phyloP scores from a whole-genome alignment of 2,329 filamentous ascomycete species.

The Xylaria sp. region DNA sequence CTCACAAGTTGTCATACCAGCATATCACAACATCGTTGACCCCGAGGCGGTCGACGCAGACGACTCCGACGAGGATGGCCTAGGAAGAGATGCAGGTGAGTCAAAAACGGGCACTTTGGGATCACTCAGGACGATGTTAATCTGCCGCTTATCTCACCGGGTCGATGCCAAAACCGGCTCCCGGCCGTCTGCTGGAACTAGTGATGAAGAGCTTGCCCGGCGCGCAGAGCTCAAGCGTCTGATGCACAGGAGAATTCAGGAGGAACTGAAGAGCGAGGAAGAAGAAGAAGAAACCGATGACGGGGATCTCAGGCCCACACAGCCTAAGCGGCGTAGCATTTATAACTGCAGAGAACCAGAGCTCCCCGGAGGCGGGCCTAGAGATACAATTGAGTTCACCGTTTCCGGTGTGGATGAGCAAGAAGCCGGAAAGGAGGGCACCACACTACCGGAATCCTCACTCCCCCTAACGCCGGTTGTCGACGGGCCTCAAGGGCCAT shows the following conservation, averaged over 20 bases:
- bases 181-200: constrained; percentile 57
- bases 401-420: constrained; percentile 45
- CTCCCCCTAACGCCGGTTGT: constrained; percentile 24
- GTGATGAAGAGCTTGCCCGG: constrained; percentile 64
- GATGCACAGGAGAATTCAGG: constrained; percentile 67
- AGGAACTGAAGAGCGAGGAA: constrained; percentile 66
- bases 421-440: constrained; percentile 23
- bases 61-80: constrained; percentile 50
- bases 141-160: constrained; percentile 60
- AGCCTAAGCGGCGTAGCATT: constrained; percentile 43
- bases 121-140: constrained; percentile 58
- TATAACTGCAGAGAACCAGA: constrained; percentile 45
- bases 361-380: constrained; percentile 56
- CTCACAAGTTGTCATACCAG: constrained; percentile 41
- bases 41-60: constrained; percentile 55
- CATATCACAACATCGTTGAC: constrained; percentile 47
- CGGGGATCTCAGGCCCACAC: constrained; percentile 48
- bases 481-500: constrained; percentile 25
- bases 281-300: constrained; percentile 49
- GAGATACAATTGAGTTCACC: constrained; percentile 62
- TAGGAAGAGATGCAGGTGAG: constrained; percentile 28
- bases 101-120: constrained; percentile 56
- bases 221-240: constrained; percentile 67
- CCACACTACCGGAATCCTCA: constrained; percentile 21
- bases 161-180: constrained; percentile 55